phyloP scores from a whole-genome alignment of 768 basidiomycete species.

The Daedalea quercina region DNA sequence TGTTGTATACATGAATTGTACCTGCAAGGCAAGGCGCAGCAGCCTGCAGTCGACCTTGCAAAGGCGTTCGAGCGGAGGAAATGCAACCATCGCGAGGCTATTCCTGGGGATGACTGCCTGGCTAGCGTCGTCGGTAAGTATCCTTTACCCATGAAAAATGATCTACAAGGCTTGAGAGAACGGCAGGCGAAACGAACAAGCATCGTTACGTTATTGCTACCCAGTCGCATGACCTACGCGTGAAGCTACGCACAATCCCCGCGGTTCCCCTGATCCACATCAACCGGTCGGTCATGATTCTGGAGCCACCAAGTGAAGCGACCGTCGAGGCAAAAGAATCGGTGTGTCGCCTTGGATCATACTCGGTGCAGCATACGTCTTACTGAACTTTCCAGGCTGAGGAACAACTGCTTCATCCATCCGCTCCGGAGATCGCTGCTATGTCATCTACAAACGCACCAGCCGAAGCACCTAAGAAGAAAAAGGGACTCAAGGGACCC shows the following conservation, averaged over 20 bases:
- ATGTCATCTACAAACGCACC: constrained; percentile 28
- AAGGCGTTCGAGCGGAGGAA: constrained; percentile 90
- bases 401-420: constrained; percentile 49
- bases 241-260: constrained; percentile 63
- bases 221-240: constrained; percentile 70
- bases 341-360: constrained; percentile 29
- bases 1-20: constrained; percentile 96
- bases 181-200: constrained; percentile 72
- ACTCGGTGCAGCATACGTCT: not conserved
- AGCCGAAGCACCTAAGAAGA: constrained; percentile 45
- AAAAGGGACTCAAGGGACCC: constrained; percentile 74
- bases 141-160: not conserved
- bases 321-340: constrained; percentile 64
- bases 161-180: not conserved
- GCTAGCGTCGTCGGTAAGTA: constrained; percentile 69
- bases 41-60: constrained; percentile 79
- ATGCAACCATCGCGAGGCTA: constrained; percentile 91
- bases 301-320: constrained; percentile 81
- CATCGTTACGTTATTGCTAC: constrained; percentile 90
- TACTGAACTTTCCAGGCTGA: constrained; percentile 43
- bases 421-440: constrained; percentile 39
- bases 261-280: constrained; percentile 89
- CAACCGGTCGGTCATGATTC: constrained; percentile 86
- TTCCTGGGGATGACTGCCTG: constrained; percentile 81
- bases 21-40: constrained; percentile 65